Base-by-base conservation (phyloP, 768 basidiomycete species). In the Clathrus columnatus region DNA sequence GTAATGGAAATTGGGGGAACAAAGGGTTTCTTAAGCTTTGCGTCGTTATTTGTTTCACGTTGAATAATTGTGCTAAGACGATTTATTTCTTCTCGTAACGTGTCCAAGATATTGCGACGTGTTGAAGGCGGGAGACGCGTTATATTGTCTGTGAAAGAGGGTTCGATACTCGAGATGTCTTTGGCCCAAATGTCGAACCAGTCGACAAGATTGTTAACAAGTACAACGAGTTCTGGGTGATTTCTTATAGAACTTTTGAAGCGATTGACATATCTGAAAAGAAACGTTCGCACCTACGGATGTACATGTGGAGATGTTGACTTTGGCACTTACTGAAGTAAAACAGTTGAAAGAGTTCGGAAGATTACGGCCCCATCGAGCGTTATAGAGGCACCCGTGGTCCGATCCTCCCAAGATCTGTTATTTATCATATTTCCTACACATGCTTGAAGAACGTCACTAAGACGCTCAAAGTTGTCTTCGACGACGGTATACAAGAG, bases 211-310 rank as follows among this genome's bases (percentile, higher is more conserved):
- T 71, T 69, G 5, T 66, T 61, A 4, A 82, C 73, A 18, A 80
- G 62, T 1, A 63, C 56, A 0, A 61, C 61, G 1, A 85, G 64
- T 23, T 68, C 64, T 0, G 80, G 80, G 56, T 80, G 72, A 23
- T 67, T 73, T 1, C 70, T 66, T 8, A 78, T 66, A 0, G 76
- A 75, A 44, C 79, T 75, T 64, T 83, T 82, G 68, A 83, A 84
- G 2, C 82, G 80, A 4, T 71, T 72, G 6, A 84, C 61, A 50
- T 71, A 80, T 59, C 83, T 84, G 50, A 28, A 1, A 23, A 28
- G 23, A 10, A 55, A 36, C 42, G 16, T 50, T 14, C 50, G 16
- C 21, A 26, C 8, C 17, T 23, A 5, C 28, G 6, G 23, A 24
- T 29, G 6, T 29, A 20, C n/a, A 54, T 36, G 28, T 29, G 48